These are phyloP conservation scores for Metschnikowia gruessii DNA, from an alignment of 805 yeast species.

Conservation along the genomic window DNA sequence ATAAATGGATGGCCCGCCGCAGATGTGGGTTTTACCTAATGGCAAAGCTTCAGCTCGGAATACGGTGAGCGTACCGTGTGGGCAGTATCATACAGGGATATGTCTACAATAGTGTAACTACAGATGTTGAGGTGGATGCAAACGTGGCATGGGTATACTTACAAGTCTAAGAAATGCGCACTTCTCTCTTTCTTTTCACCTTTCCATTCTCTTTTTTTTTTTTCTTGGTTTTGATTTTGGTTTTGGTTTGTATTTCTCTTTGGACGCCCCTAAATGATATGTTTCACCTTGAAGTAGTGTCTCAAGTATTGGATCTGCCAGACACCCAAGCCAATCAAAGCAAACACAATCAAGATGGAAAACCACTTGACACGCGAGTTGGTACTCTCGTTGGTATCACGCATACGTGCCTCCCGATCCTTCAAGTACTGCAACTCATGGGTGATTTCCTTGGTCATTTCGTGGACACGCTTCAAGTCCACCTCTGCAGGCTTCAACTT, in stretches of 20 bases:
- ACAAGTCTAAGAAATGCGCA: no score
- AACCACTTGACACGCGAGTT: constrained; percentile 90
- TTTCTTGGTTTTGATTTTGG: not conserved
- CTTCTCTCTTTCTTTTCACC: no score
- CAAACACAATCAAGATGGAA: constrained; percentile 63
- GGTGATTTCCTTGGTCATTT: constrained; percentile 76
- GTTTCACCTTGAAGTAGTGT: constrained; percentile 85
- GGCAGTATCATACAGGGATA: no score
- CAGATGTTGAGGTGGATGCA: no score
- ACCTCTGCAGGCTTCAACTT: constrained; percentile 91
- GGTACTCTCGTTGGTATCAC: constrained; percentile 97
- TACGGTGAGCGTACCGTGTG: not conserved
- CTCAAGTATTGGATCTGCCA: constrained; percentile 94
- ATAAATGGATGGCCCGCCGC: constrained; percentile 1
- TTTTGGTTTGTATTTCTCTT: not conserved
- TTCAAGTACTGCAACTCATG: constrained; percentile 80
- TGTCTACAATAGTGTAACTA: no score
- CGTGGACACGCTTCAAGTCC: constrained; percentile 83
- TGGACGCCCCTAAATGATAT: constrained; percentile 49
- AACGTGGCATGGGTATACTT: no score
- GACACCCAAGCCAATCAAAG: constrained; percentile 74
- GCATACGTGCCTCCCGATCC: constrained; percentile 83
- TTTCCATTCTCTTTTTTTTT: not conserved
- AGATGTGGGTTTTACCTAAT: not conserved
- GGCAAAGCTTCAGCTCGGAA: constrained; percentile 3